Percentiles rank a stretch among this genome's conserved stretches.
phyloP scores from a whole-genome alignment of 169 alveolate species.

The Plasmodium inui region DNA sequence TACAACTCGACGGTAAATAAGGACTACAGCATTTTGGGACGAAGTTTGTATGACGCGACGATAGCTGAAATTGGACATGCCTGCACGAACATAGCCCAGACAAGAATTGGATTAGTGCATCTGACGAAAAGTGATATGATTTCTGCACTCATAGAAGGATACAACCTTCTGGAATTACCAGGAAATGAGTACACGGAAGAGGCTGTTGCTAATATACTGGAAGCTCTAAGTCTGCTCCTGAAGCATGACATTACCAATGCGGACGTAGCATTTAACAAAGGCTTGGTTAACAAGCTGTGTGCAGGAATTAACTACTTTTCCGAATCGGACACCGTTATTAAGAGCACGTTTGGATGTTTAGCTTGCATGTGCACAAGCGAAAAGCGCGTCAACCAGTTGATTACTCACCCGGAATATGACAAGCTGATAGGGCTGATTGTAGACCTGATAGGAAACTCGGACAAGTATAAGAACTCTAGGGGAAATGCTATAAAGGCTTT shows the following conservation, averaged over 20 bases:
- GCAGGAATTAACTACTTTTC: constrained; percentile 86
- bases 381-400: constrained; percentile 86
- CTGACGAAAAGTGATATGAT: constrained; percentile 71
- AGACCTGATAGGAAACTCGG: constrained; percentile 58
- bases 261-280: constrained; percentile 87
- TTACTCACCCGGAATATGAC: constrained; percentile 87
- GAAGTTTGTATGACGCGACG: constrained; percentile 79
- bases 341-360: constrained; percentile 90
- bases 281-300: constrained; percentile 86
- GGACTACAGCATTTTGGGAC: constrained; percentile 77
- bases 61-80: constrained; percentile 80
- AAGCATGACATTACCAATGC: constrained; percentile 88
- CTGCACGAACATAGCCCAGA: constrained; percentile 76
- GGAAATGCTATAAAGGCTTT: constrained; percentile 82
- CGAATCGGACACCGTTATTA: constrained; percentile 87
- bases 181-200: constrained; percentile 79
- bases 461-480: constrained; percentile 46
- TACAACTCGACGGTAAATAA: constrained; percentile 41
- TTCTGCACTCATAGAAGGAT: constrained; percentile 7
- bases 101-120: constrained; percentile 82
- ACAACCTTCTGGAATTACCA: constrained; percentile 50
- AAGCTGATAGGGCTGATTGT: constrained; percentile 76
- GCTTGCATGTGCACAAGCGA: constrained; percentile 92
- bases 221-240: constrained; percentile 85
- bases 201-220: constrained; percentile 79